Base-by-base conservation (phyloP, 257 asterid genomes). In the Cruciata laevipes region DNA sequence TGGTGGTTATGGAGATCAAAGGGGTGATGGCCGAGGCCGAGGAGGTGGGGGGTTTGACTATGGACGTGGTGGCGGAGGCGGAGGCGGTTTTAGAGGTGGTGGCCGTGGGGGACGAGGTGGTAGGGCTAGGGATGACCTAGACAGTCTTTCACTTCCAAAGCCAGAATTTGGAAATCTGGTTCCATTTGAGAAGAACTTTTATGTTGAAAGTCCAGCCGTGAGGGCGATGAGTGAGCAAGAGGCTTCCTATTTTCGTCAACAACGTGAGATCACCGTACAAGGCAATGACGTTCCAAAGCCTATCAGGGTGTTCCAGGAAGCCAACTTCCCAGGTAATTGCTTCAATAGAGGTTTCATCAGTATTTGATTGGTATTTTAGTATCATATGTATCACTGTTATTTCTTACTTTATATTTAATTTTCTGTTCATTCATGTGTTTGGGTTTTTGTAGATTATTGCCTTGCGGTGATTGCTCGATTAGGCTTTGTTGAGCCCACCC, bases 211-310 rank as follows among this genome's bases (percentile, higher is more conserved):
- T 7, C 93, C 95, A 11, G 78, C 93, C 5, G 76, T 94, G 27
- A 95, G 96, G 23, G 80, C 93, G 62, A 88, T 94, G 98, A 67
- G 91, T 0, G 96, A 84, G 69, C 71, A 71, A 35, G 97, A 94
- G 65, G 96, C 86, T 66, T 93, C 81, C 58, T 96, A 87, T 69
- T 94, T 87, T 67, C 80, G 99, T 76, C 83, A 44, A 80, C 82
- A 85, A 12, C 85, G 97, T 73, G 99, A 94, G 85, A 94, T 94
- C 42, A 90, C 99, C 24, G 84, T 94, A 10, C 97, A 94, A 40
- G 99, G 99, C 21, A 89, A 86, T 65, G 96, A 90, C 59, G 93
- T 90, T 49, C 99, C 98, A 17, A 88, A 86, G 79, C 98, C 99
- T 0, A 76, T 94, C 42, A 87, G 79, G 83, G 83, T 80, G 56